Percentiles rank a stretch among this genome's conserved stretches.
phyloP scores from a whole-genome alignment of 2,329 filamentous ascomycete genomes.

The Xylaria sp. region DNA sequence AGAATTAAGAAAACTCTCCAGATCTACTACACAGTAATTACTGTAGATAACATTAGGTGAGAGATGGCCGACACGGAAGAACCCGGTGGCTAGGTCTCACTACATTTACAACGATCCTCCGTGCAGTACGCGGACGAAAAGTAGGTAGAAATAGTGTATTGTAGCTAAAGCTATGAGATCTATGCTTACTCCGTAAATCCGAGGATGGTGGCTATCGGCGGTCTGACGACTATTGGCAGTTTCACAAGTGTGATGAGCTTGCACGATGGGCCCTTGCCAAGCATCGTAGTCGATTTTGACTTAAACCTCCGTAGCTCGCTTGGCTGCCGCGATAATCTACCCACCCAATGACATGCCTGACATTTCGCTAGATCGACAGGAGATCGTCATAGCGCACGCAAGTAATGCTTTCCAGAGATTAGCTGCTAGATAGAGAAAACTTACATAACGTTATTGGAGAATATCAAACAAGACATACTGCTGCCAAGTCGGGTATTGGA shows the following conservation, averaged over 20 bases:
- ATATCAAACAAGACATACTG: background rate
- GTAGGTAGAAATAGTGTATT: background rate
- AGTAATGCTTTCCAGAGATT: background rate
- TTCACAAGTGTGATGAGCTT: background rate
- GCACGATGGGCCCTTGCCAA: background rate
- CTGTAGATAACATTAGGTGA: background rate
- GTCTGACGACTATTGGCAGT: background rate
- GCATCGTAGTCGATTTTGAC: slow-evolving; percentile 2
- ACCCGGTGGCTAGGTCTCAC: no score
- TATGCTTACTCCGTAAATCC: background rate
- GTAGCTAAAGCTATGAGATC: background rate
- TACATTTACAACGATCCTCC: no score
- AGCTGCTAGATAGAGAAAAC: no score
- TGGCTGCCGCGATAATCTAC: no score
- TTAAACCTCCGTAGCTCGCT: background rate
- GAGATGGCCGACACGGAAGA: no score
- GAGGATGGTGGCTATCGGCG: background rate
- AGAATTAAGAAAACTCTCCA: background rate
- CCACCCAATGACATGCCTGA: background rate
- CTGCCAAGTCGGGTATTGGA: background rate
- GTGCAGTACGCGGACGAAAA: no score
- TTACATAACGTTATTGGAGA: no score
- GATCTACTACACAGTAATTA: background rate
- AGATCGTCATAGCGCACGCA: background rate
- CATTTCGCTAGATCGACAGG: background rate